Evolutionary conservation across 768 basidiomycete species (phyloP).

Genomic region (Leccinum subgranulosum): DNA sequence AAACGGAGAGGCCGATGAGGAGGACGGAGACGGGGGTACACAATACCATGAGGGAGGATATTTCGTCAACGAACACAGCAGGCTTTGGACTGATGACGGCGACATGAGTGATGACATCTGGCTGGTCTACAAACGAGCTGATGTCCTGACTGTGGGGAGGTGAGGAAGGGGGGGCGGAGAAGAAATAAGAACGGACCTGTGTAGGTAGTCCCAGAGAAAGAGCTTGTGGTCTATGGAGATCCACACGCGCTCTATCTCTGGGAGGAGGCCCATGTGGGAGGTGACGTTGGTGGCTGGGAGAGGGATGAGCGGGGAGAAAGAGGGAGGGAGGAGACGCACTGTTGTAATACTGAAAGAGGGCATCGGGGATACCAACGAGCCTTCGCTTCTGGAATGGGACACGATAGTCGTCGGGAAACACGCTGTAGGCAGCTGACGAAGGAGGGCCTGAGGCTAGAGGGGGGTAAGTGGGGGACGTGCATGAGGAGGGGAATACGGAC

Average conservation of each 20-base stretch:
- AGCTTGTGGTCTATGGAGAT: slow-evolving; percentile 92
- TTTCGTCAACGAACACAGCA: slow-evolving; percentile 90
- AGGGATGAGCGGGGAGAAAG: slow-evolving; percentile 11
- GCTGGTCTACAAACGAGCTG: slow-evolving; percentile 87
- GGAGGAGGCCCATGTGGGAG: slow-evolving; percentile 86
- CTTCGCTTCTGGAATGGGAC: slow-evolving; percentile 79
- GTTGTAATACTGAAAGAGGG: slow-evolving; percentile 74
- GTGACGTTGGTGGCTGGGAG: slow-evolving; percentile 59
- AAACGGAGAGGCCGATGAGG: slow-evolving; percentile 74
- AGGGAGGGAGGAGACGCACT: slow-evolving; percentile 41
- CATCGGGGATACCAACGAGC: slow-evolving; percentile 74
- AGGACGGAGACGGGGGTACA: slow-evolving; percentile 83
- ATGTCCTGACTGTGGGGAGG: slow-evolving; percentile 68
- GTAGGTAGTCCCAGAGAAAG: slow-evolving; percentile 94
- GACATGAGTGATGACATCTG: slow-evolving; percentile 86
- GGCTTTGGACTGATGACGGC: slow-evolving; percentile 83
- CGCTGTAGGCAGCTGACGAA: slow-evolving; percentile 74
- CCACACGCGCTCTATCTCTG: slow-evolving; percentile 94
- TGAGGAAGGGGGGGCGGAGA: slow-evolving; percentile 2
- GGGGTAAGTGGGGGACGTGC: slow-evolving; percentile 6
- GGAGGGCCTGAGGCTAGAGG: slow-evolving; percentile 55
- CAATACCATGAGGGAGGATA: slow-evolving; percentile 83
- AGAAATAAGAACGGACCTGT: slow-evolving; percentile 62
- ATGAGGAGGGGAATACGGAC: slow-evolving; percentile 37
- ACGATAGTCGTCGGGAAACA: slow-evolving; percentile 73